phyloP scores from a whole-genome alignment of 768 basidiomycete genomes.

The Agaricus subrufescens region DNA sequence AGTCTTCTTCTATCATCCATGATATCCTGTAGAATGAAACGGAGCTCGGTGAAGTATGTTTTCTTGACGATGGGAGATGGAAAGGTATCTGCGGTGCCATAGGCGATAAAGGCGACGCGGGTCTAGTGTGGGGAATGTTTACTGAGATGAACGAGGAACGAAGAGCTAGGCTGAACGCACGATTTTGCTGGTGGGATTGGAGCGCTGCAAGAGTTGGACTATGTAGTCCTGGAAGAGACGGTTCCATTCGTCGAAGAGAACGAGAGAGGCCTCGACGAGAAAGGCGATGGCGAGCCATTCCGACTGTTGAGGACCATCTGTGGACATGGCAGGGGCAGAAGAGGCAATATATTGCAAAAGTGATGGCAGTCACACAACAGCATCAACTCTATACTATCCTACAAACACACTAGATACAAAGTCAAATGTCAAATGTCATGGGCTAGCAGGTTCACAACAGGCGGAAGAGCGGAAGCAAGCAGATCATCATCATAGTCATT shows the following conservation, averaged over 20 bases:
- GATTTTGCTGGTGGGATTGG: slow-evolving; percentile 35
- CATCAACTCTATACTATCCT: background rate
- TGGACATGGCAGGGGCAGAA: slow-evolving; percentile 15
- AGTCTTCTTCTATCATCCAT: slow-evolving; percentile 39
- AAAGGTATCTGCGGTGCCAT: slow-evolving; percentile 52
- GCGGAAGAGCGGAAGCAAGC: background rate
- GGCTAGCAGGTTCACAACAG: background rate
- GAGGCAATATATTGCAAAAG: background rate
- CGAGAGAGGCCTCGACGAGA: slow-evolving; percentile 57
- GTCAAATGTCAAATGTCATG: background rate
- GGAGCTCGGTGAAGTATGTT: slow-evolving; percentile 49
- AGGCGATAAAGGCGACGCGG: slow-evolving; percentile 47
- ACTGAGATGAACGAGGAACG: too few species aligned
- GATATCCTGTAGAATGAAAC: slow-evolving; percentile 37
- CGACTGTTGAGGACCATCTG: slow-evolving; percentile 10
- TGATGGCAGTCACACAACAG: slow-evolving; percentile 1
- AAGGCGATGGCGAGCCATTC: slow-evolving; percentile 45
- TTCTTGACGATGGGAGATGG: slow-evolving; percentile 54
- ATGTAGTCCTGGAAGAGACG: slow-evolving; percentile 43
- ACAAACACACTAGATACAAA: background rate
- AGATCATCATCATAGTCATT: slow-evolving; percentile 1
- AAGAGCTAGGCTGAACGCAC: slow-evolving; percentile 20
- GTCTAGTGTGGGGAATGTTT: background rate
- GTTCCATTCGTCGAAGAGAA: slow-evolving; percentile 50
- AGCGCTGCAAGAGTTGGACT: slow-evolving; percentile 44